Evolutionary conservation across 1,139 yeast genomes (phyloP).

Genomic region (Geotrichum siamense): DNA sequence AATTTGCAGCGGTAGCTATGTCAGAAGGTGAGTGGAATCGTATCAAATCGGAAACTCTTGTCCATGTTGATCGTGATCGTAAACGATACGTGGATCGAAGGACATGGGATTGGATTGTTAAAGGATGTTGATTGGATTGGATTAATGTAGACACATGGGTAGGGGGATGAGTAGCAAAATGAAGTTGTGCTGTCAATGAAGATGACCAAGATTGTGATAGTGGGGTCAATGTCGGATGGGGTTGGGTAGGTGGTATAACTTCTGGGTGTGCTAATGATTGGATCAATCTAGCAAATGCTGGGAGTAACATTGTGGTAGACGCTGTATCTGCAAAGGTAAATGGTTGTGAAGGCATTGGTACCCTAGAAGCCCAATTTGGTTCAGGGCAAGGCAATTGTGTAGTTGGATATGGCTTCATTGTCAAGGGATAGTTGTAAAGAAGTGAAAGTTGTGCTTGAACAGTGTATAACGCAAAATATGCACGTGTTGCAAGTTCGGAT

Average conservation of each 20-base stretch:
- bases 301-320: not conserved
- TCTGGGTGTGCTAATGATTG: not conserved
- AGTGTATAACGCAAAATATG: constrained; percentile 30
- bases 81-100: not conserved
- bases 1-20: constrained; percentile 2
- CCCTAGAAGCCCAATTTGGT: constrained; percentile 25
- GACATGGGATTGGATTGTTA: not conserved
- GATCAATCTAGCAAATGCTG: not conserved
- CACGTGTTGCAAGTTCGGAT: constrained; percentile 25
- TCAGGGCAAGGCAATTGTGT: constrained; percentile 32
- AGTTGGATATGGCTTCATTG: constrained; percentile 17
- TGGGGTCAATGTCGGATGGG: not conserved
- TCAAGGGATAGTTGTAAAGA: constrained; percentile 29
- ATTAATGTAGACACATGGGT: not conserved
- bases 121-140: not conserved
- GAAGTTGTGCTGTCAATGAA: not conserved
- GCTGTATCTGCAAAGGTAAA: not conserved
- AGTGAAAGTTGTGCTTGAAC: constrained; percentile 31
- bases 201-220: not conserved
- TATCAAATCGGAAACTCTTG: not conserved
- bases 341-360: not conserved
- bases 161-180: not conserved
- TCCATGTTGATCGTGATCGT: not conserved
- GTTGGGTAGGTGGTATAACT: not conserved
- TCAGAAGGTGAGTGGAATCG: not conserved